Evolutionary conservation across 164 flowering plant genomes (phyloP), one percentile per base, ranked within the genome.

Genomic region (Nelumbo lutea): DNA sequence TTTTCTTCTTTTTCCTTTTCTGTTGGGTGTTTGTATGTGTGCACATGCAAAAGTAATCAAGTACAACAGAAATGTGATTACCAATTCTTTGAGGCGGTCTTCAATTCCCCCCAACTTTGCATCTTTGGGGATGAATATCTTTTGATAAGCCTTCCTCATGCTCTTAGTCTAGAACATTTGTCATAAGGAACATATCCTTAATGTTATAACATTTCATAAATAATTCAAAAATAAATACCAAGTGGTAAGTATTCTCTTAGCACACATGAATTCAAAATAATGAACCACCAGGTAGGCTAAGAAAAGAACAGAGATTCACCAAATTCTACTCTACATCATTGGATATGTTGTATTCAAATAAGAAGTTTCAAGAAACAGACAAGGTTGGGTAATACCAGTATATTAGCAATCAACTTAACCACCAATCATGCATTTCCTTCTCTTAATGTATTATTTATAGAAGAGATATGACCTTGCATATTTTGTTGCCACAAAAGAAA

Each of bases 61-160:
- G 2, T 65, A 44, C 44, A 62, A 43, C 10, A 51, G n/a, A 57
- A 56, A 68, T 50, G 47, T 47, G 5, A 65, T 47, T 88, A 91
- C 98, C 95, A 91, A 82, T 83, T 86, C 80, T 27, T 77, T 64
- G 55, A 91, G 88, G 41, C 96, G 91, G 45, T 85, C 88, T 64
- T 86, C 93, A 71, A 90, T 73, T 61, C 84, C 74, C 46, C 78
- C 77, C 41, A 80, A 69, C 57, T 71, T 77, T n/a, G 74, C 72
- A 75, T 79, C 80, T 66, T 38, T 56, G 14, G 90, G 75, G 85
- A 94, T 83, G 81, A 91, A 91, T 78, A 91, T 82, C 74, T 83
- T 86, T 68, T 79, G 68, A 73, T 90, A 91, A 71, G 98, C 95
- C 65, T 73, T 65, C 79, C 88, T 85, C 81, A 91, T 80, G 78